phyloP scores from a whole-genome alignment of 768 basidiomycete species.

The Lactarius psammicola region DNA sequence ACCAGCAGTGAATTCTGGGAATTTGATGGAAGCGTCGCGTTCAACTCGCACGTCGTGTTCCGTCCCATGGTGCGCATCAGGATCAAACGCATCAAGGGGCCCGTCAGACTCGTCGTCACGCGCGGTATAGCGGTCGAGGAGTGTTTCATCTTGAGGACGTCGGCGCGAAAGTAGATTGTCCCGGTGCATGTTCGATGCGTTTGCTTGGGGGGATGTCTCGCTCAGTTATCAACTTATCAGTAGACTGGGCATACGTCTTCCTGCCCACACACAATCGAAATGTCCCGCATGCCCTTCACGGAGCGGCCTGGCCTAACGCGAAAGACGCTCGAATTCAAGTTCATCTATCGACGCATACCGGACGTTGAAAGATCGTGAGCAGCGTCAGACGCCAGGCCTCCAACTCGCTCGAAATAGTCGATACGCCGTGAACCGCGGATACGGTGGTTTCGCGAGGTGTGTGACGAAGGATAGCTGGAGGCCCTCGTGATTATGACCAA shows the following conservation, averaged over 20 bases:
- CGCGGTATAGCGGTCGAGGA: background rate
- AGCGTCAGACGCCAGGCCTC: no score
- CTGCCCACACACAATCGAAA: conserved; percentile 1
- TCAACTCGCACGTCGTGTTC: conserved; percentile 1
- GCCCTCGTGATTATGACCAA: no score
- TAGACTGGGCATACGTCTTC: conserved; percentile 24
- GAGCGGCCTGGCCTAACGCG: conserved; percentile 1
- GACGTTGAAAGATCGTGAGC: background rate
- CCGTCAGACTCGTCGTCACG: conserved; percentile 11
- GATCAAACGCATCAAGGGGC: conserved; percentile 19
- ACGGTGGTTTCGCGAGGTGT: no score
- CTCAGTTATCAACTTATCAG: no score
- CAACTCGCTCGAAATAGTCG: no score
- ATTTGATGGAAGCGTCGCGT: background rate
- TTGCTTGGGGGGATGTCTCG: no score
- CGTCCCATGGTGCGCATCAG: background rate
- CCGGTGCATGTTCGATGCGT: conserved; percentile 3
- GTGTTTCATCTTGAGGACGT: conserved; percentile 14
- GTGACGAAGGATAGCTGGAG: no score
- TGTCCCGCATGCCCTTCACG: conserved; percentile 4
- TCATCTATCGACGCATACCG: background rate
- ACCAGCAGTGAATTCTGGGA: no score
- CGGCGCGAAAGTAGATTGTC: conserved; percentile 22
- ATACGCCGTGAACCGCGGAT: no score
- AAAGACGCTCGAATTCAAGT: background rate